Evolutionary conservation across 2,329 filamentous ascomycete species (phyloP).

Genomic region (Colletotrichum sp.): DNA sequence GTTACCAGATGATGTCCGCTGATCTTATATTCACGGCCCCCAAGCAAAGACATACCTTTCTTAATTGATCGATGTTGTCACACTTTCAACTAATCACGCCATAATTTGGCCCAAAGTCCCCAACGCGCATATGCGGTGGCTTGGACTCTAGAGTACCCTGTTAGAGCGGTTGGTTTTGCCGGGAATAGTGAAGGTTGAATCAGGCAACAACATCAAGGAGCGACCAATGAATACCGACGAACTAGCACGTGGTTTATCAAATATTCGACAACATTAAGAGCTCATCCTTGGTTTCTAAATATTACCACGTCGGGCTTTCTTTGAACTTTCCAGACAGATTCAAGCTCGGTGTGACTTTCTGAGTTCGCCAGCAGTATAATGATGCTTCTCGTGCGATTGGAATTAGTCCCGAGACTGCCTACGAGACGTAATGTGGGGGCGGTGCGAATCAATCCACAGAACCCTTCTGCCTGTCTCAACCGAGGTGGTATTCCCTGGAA

Average conservation of each 20-base stretch:
- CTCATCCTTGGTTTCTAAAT: neutral
- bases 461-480: neutral
- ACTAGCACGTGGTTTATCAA: neutral
- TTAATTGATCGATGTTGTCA: neutral
- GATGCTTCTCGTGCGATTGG: accelerated
- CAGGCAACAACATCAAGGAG: neutral
- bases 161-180: neutral
- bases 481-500: neutral
- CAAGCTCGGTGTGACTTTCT: accelerated
- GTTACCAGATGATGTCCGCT: neutral
- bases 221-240: neutral
- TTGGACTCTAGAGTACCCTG: neutral
- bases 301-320: accelerated
- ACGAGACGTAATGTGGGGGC: neutral
- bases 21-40: neutral
- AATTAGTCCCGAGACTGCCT: neutral
- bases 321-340: accelerated
- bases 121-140: neutral
- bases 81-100: neutral
- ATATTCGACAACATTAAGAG: neutral
- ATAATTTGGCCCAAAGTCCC: neutral
- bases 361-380: neutral
- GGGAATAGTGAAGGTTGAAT: neutral
- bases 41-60: accelerated
- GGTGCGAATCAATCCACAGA: neutral